Conservation (phyloP, 169 alveolate genomes). For the Toxoplasma gondii region DNA sequence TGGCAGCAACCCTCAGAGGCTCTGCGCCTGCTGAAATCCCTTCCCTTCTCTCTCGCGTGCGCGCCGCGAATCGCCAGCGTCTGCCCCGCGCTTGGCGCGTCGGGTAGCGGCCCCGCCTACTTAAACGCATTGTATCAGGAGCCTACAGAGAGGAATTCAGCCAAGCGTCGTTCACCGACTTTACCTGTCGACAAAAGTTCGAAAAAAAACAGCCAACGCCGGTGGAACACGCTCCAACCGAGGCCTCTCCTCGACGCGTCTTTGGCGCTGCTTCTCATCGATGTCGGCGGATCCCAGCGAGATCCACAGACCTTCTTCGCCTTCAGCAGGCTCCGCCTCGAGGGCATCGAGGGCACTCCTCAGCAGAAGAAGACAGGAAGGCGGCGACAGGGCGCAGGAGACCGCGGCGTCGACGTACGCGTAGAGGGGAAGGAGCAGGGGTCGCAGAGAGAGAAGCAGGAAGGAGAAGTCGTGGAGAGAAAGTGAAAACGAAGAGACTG, state of each 20-base stretch:
- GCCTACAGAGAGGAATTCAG: no score
- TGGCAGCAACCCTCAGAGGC: no score
- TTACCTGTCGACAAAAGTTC: not conserved
- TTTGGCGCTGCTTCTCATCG: not conserved
- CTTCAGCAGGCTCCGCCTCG: not conserved
- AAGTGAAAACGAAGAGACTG: not conserved
- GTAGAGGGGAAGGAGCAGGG: not conserved
- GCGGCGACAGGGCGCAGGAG: not conserved
- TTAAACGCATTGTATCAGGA: no score
- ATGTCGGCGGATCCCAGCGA: not conserved
- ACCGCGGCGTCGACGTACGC: slow-evolving; percentile 44
- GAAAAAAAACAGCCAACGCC: not conserved
- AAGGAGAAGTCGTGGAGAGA: not conserved
- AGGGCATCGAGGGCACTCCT: not conserved
- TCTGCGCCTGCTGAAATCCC: no score
- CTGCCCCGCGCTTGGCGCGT: no score
- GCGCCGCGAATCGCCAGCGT: no score
- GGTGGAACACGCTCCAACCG: not conserved
- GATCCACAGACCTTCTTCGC: not conserved
- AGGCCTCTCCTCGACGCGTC: not conserved
- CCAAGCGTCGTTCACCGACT: not conserved
- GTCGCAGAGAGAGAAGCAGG: not conserved
- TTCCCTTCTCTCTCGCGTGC: no score
- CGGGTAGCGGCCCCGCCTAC: no score
- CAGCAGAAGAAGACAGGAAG: not conserved